These are phyloP conservation scores for Fallopia convolvulus DNA, from an alignment of 148 eudicot genomes.

Conservation along the genomic window DNA sequence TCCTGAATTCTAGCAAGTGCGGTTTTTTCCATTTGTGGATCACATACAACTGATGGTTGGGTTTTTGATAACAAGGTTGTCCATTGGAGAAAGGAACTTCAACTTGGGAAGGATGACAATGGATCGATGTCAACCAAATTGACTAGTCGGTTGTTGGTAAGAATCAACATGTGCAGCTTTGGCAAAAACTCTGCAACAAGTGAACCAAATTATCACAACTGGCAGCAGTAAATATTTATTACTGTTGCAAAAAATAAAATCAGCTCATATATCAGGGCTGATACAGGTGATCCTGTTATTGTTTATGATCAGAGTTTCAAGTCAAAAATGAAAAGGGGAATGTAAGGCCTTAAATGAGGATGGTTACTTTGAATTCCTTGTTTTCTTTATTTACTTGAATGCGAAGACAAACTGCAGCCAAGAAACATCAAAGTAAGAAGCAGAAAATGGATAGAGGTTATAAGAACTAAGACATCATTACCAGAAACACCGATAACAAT, in stretches of 20 bases:
- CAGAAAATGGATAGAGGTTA: background rate
- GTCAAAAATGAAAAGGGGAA: constrained; percentile 9
- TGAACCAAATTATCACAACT: constrained; percentile 15
- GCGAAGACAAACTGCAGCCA: constrained; percentile 70
- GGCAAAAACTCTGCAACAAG: constrained; percentile 74
- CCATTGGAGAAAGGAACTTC: constrained; percentile 64
- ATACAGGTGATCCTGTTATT: constrained; percentile 91
- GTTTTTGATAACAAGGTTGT: constrained; percentile 73
- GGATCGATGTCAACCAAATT: constrained; percentile 97
- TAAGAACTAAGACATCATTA: background rate
- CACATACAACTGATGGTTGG: constrained; percentile 83
- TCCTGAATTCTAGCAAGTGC: constrained; percentile 79
- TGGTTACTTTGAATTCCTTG: constrained; percentile 89
- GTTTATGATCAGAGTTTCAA: constrained; percentile 79
- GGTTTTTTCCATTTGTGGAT: constrained; percentile 66
- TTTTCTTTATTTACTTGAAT: constrained; percentile 98
- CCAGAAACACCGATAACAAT: constrained; percentile 4
- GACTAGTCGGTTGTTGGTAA: constrained; percentile 78
- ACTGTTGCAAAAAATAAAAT: background rate
- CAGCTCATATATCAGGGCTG: constrained; percentile 85
- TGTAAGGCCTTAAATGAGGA: constrained; percentile 6
- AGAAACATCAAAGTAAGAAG: background rate
- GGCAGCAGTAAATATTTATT: background rate
- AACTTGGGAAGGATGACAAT: constrained; percentile 74
- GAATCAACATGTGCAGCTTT: constrained; percentile 80